Conservation (phyloP, 2,329 filamentous ascomycete species). For the Penicillium sp. region DNA sequence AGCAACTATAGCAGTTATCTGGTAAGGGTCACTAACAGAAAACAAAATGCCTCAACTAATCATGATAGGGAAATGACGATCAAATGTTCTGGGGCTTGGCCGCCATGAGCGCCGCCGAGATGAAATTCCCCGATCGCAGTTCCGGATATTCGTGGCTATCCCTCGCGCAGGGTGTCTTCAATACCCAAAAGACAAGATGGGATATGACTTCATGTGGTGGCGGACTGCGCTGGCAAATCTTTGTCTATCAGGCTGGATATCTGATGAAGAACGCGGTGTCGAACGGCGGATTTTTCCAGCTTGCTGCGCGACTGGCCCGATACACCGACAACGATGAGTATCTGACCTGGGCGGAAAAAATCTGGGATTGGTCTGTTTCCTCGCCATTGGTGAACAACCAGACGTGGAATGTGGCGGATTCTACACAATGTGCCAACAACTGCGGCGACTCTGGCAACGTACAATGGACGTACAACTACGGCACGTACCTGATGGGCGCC, state of each 20-base stretch:
- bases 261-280: constrained; percentile 80
- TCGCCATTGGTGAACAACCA: constrained; percentile 60
- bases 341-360: constrained; percentile 58
- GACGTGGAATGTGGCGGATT: constrained; percentile 63
- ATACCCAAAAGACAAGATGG: constrained; percentile 69
- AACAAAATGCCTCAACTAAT: neutral
- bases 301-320: constrained; percentile 71
- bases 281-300: constrained; percentile 80
- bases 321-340: constrained; percentile 65
- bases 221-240: constrained; percentile 81
- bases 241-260: constrained; percentile 70
- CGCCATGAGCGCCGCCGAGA: constrained; percentile 65
- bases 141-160: constrained; percentile 46
- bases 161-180: constrained; percentile 69
- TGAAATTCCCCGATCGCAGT: constrained; percentile 60
- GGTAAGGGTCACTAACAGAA: neutral
- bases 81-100: constrained; percentile 70
- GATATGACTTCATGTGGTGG: constrained; percentile 65
- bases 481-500: constrained; percentile 57
- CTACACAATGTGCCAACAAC: constrained; percentile 53
- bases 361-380: constrained; percentile 60
- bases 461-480: constrained; percentile 68
- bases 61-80: constrained; percentile 63
- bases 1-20: constrained; percentile 36
- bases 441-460: constrained; percentile 61